Conservation (phyloP, 2,329 filamentous ascomycete species). For the Dryadomyces quercus-mongolicae region DNA sequence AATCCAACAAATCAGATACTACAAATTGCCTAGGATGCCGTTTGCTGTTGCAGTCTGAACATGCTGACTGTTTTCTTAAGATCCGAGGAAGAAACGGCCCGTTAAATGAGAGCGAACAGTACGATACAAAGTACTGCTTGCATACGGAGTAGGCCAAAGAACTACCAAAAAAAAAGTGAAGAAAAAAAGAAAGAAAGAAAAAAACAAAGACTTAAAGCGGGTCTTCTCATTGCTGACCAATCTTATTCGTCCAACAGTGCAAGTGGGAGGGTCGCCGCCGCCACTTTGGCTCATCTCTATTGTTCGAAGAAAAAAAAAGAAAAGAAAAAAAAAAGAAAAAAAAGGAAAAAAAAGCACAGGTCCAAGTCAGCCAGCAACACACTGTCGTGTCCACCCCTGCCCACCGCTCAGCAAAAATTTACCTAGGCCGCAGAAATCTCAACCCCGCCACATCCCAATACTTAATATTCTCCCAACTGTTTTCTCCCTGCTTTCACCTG, state of each 20-base stretch:
- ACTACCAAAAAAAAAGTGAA: background rate
- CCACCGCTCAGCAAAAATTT: slow-evolving; percentile 14
- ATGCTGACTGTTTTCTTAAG: too few species aligned
- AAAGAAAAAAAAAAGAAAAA: slow-evolving; percentile 15
- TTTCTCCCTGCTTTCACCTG: slow-evolving; percentile 2
- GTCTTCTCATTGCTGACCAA: too few species aligned
- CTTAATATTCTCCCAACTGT: slow-evolving; percentile 5
- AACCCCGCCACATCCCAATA: slow-evolving; percentile 11
- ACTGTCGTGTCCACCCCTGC: slow-evolving; percentile 3
- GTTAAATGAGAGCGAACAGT: too few species aligned
- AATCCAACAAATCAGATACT: background rate
- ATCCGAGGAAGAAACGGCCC: too few species aligned
- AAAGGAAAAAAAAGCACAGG: slow-evolving; percentile 2
- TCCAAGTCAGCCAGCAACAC: slow-evolving; percentile 1
- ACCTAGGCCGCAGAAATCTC: slow-evolving; percentile 9
- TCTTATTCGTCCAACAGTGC: too few species aligned
- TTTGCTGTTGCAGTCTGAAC: too few species aligned
- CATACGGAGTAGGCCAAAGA: background rate
- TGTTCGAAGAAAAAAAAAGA: slow-evolving; percentile 41
- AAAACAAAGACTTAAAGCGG: background rate
- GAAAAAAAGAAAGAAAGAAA: background rate
- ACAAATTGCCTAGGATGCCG: too few species aligned
- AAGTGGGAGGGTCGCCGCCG: too few species aligned
- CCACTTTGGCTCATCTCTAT: background rate
- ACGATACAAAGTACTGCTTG: too few species aligned